Evolutionary conservation across 2,329 filamentous ascomycete genomes (phyloP), one percentile per base, ranked within the genome.

Genomic region (Thelonectria rubi): DNA sequence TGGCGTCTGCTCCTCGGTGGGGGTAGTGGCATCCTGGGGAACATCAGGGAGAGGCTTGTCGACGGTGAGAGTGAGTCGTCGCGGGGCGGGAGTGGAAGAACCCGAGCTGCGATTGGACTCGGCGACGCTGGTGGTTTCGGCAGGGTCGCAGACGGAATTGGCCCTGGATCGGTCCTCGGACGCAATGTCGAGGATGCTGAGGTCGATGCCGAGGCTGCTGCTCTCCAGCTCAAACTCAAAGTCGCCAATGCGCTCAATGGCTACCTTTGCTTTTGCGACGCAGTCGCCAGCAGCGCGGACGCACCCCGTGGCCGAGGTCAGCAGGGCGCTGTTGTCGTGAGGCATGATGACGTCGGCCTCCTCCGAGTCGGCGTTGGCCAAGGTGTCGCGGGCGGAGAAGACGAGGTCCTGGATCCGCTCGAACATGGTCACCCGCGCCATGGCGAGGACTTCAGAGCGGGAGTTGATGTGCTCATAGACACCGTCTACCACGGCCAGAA

Each of bases 271-370:
- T 78, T 94, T 94, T 7, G 91, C 89, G 18, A 97, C 91, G 76
- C 94, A 97, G 69, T 97, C 93, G 42, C 94, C 94, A 46, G 94
- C 93, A 20, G 92, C 91, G 68, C 93, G 90, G 24, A 99, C 94
- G 73, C 94, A 97, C 62, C 87, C 88, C 7, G 93, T 97, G 9
- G 93, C 93, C 18, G 93, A 92, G 63, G 86, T 83, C 32, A 95
- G 85, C 42, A 97, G 83, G 26, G 88, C 84, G 66, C 87, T 88
- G 66, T 92, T 93, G 72, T 94, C 90, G 63, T 93, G 88, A 1
- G 91, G 91, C 77, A 93, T 86, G 69, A 97, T 90, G 34, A 96
- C 82, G 62, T 94, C 88, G 63, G 93, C 91, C 32, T 91, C 87
- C 12, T 90, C 88, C 8, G 84, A 81, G n/a, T 88, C 86, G 4